Evolutionary conservation across 345 rosid species (phyloP), one percentile per base, ranked within the genome.

Genomic region (Chamaenerion angustifolium): DNA sequence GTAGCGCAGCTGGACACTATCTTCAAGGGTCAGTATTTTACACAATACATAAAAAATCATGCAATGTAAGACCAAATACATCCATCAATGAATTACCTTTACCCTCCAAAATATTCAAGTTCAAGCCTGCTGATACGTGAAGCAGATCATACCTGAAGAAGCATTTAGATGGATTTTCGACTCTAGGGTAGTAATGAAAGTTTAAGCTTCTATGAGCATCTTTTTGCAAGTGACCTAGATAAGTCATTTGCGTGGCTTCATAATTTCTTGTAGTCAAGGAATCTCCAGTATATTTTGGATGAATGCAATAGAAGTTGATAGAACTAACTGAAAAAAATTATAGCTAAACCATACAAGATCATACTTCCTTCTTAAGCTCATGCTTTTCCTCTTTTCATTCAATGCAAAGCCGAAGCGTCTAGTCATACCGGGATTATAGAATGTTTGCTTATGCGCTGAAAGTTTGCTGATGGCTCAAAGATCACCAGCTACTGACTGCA

Each of bases 401-500:
- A 78, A 63, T 11, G 87, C 83, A 63, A 66, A 71, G 35, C 96
- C 83, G 62, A 66, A 71, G 35, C 96, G 82, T 57, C 90, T 84
- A 10, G 95, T 84, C 83, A 92, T 81, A 40, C 85, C 63, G 73
- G 83, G 87, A 68, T 87, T 82, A 18, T 80, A 84, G 58, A 72
- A 87, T 70, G 52, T 82, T 58, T 80, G 84, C 96, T 78, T 82
- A 63, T 80, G 88, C 51, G 82, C 89, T 31, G 93, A 84, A 46
- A 92, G 76, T 63, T 57, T 80, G 60, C 84, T 85, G 60, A 87
- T 92, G 57, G 78, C 71, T 56, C 48, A 71, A 12, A 82, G 80
- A 56, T 87, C 64, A 63, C 96, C 98, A 45, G 64, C 72, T 14
- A 55, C 71, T 0, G 98, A 87, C 62, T 76, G 83, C 87, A 81